Evolutionary conservation across 805 yeast genomes (phyloP).

Genomic region (Maudiozyma bulderi): DNA sequence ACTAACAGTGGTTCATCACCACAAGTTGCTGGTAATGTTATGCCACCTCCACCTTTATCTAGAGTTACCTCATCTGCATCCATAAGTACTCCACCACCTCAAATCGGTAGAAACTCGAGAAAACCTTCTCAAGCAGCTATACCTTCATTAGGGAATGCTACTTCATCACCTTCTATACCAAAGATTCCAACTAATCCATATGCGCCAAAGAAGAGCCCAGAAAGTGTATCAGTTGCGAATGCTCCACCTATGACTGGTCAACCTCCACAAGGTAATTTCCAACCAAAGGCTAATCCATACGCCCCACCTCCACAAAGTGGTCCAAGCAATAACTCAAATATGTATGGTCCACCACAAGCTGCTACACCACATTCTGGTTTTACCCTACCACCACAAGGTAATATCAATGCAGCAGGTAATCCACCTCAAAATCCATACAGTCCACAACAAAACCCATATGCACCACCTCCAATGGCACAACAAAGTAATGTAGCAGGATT

Average conservation of each 20-base stretch:
- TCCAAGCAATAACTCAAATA: neutral
- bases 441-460: slow-evolving; percentile 1
- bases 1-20: neutral
- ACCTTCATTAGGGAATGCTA: slow-evolving; percentile 15
- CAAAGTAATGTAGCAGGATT: too few species aligned
- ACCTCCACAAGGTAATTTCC: neutral
- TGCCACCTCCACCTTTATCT: slow-evolving; percentile 19
- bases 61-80: slow-evolving; percentile 19
- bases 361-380: neutral
- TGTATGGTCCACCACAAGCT: slow-evolving; percentile 11
- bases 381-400: slow-evolving; percentile 1
- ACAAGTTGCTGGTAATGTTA: slow-evolving; percentile 4
- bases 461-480: slow-evolving; percentile 14
- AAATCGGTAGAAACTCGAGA: slow-evolving; percentile 2
- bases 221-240: neutral
- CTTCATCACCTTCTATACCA: slow-evolving; percentile 9
- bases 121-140: slow-evolving; percentile 1
- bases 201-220: slow-evolving; percentile 2
- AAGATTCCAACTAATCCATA: slow-evolving; percentile 1
- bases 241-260: neutral
- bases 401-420: slow-evolving; percentile 11
- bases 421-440: slow-evolving; percentile 9
- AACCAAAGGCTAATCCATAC: neutral
- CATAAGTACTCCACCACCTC: slow-evolving; percentile 17
- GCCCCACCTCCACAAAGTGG: neutral